Evolutionary conservation across 768 basidiomycete species (phyloP).

Genomic region (Lactarius vividus): DNA sequence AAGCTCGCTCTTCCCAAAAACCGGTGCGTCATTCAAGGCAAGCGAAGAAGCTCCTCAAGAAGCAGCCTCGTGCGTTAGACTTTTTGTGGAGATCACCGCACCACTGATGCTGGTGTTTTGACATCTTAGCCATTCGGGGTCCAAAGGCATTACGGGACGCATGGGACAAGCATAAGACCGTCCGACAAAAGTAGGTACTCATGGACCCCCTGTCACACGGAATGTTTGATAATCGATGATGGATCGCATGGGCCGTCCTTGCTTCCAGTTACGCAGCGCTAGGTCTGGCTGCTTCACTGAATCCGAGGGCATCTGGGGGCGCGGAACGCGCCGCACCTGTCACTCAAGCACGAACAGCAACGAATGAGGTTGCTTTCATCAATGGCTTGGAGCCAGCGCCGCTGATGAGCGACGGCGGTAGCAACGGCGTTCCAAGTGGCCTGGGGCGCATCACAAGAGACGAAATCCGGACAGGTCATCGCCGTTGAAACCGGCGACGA

Average conservation of each 20-base stretch:
- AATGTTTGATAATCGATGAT: conserved; percentile 22
- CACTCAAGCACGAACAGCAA: conserved; percentile 23
- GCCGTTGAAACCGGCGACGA: conserved; percentile 23
- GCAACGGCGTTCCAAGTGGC: conserved; percentile 5
- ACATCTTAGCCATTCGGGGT: conserved; percentile 64
- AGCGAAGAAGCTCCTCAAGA: conserved; percentile 73
- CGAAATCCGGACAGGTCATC: conserved; percentile 20
- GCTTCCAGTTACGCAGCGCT: conserved; percentile 65
- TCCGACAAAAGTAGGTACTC: conserved; percentile 81
- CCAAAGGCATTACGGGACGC: conserved; percentile 78
- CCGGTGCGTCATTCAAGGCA: conserved; percentile 70
- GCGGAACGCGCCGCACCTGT: conserved; percentile 43
- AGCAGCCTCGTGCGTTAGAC: conserved; percentile 62
- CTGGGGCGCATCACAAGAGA: conserved; percentile 25
- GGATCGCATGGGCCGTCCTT: conserved; percentile 20
- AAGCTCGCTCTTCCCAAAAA: conserved; percentile 75
- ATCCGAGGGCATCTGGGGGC: conserved; percentile 68
- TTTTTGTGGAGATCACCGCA: conserved; percentile 21
- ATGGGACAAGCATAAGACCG: conserved; percentile 87
- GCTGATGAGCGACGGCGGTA: conserved; percentile 2
- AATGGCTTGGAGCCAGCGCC: background rate
- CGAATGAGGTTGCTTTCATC: conserved; percentile 20
- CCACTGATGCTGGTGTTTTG: conserved; percentile 20
- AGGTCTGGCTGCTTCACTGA: conserved; percentile 67
- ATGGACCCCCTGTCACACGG: conserved; percentile 12